These are phyloP conservation scores for Hymenoscyphus linearis DNA, from an alignment of 2,329 filamentous ascomycete genomes.

Conservation along the genomic window DNA sequence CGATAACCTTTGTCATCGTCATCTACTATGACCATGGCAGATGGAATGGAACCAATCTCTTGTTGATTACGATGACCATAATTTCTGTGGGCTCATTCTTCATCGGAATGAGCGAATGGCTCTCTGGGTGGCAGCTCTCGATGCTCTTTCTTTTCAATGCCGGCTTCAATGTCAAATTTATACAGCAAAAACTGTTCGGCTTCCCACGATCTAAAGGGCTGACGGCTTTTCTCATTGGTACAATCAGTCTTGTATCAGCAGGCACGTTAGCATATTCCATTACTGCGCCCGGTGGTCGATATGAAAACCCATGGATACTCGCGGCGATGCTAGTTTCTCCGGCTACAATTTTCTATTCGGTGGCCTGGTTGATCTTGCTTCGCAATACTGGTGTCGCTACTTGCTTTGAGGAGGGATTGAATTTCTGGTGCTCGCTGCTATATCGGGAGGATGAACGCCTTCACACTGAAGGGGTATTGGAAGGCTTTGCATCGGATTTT, in stretches of 20 bases:
- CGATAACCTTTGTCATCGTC: not conserved
- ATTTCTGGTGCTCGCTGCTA: not conserved
- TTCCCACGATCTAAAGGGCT: not conserved
- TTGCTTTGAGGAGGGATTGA: not conserved
- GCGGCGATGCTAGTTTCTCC: not conserved
- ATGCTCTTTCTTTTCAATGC: conserved; percentile 1
- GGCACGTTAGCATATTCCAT: not conserved
- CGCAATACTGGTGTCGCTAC: not conserved
- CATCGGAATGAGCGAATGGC: not conserved
- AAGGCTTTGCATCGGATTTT: too few relatives aligned
- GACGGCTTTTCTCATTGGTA: not conserved
- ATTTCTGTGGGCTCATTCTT: not conserved
- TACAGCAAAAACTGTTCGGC: not conserved
- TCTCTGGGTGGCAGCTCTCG: not conserved
- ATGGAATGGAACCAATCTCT: not conserved
- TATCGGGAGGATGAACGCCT: too few relatives aligned
- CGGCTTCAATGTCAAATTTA: not conserved
- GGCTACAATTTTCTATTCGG: not conserved
- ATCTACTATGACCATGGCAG: not conserved
- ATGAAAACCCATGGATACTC: not conserved
- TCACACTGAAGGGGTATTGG: too few relatives aligned
- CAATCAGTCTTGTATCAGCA: not conserved
- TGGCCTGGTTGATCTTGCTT: not conserved
- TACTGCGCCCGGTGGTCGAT: not conserved
- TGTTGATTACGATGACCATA: not conserved